Evolutionary conservation across 1,139 yeast genomes (phyloP), one percentile per base, ranked within the genome.

Genomic region (Saccharomycopsis hybrid): DNA sequence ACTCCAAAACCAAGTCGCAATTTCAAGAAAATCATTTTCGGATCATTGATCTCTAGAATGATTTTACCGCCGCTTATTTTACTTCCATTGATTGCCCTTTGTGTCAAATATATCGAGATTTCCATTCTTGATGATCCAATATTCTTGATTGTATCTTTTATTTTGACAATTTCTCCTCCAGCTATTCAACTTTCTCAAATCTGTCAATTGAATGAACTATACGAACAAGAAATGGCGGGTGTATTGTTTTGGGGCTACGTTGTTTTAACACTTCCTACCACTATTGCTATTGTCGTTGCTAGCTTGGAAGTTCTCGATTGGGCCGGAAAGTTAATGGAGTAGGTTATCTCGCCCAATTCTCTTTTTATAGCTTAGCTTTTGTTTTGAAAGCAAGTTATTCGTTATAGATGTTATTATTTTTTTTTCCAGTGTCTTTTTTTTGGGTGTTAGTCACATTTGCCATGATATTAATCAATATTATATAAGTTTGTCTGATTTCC

Each of bases 231-330:
- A 63, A 86, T 86, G 92, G 81, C 89, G 0, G 85, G 89, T 2
- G 90, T 85, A n/a, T 71, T 86, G 55, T 85, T 86, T 60, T 85
- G 94, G 86, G 94, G 95, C 4, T 85, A 85, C 59, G 92, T 78
- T 28, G 74, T 85, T 8, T 71, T 85, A 55, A 82, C 94, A 1
- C 71, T 85, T 44, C 95, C 95, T 0, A 78, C 84, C n/a, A 82
- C 92, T 2, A 82, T 85, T 44, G 65, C 76, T 49, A 82, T 85
- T 58, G 92, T 85, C 31, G 88, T 83, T 11, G 65, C 80, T 25
- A 76, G 86, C 56, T 72, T 85, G 57, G 80, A 81, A 61, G 87
- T 83, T 18, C 68, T 85, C 57, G 75, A 80, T 18, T 71, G 76
- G 76, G 56, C 56, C n/a, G 49, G 48, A 5, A 51, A 53, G 33